phyloP scores from a whole-genome alignment of 2,329 filamentous ascomycete species.

The Ophiostoma himal-ulmi region DNA sequence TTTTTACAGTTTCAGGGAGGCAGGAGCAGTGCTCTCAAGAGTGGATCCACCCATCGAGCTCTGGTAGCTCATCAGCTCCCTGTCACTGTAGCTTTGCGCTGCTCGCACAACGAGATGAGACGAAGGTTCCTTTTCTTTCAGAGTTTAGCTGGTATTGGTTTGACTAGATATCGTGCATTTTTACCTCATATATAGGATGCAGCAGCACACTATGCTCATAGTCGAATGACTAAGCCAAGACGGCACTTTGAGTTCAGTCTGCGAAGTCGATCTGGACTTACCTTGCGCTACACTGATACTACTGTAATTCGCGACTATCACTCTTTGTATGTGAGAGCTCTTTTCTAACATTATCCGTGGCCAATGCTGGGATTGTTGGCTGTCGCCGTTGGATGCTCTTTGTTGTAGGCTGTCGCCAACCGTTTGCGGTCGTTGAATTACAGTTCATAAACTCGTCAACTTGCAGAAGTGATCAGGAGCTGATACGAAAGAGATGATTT shows the following conservation, averaged over 20 bases:
- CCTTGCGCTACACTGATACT: not conserved
- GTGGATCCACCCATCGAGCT: not conserved
- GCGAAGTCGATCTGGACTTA: not conserved
- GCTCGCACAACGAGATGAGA: not conserved
- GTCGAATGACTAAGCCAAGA: not conserved
- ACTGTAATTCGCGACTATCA: not conserved
- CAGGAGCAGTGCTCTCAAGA: not conserved
- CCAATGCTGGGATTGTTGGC: not conserved
- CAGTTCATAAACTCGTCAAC: not conserved
- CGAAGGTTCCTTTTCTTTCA: too few relatives aligned
- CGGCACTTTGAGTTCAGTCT: not conserved
- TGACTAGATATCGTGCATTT: too few relatives aligned
- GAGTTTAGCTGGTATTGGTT: too few relatives aligned
- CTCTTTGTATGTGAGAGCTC: not conserved
- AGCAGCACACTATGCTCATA: not conserved
- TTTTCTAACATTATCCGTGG: not conserved
- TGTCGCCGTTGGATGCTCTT: not conserved
- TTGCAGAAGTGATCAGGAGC: not conserved
- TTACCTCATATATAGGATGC: not conserved
- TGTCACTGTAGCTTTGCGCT: not conserved
- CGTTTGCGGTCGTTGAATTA: not conserved
- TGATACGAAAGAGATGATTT: not conserved
- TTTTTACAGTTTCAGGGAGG: conserved; percentile 4
- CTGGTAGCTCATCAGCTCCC: not conserved
- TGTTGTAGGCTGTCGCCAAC: not conserved